Evolutionary conservation across 2,329 filamentous ascomycete genomes (phyloP).

Genomic region (Bipolaris sorokiniana): DNA sequence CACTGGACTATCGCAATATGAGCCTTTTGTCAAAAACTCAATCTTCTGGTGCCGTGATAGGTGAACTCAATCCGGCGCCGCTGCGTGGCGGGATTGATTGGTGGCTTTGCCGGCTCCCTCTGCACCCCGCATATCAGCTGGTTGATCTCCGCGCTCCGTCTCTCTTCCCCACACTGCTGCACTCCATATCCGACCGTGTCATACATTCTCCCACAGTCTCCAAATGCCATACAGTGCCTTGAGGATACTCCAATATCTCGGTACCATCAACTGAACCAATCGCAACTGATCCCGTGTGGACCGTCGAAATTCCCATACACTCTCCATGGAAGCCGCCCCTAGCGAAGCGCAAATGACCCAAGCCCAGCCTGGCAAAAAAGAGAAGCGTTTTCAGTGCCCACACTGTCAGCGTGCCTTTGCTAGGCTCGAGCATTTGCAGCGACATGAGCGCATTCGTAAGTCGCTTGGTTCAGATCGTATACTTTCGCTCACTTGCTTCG

Average conservation of each 20-base stretch:
- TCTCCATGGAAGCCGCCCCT: slow-evolving; percentile 30
- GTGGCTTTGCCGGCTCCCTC: slow-evolving; percentile 10
- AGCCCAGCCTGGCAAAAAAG: slow-evolving; percentile 39
- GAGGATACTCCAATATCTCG: slow-evolving; percentile 7
- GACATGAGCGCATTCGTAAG: slow-evolving; percentile 51
- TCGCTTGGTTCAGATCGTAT: not conserved
- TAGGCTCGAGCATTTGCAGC: slow-evolving; percentile 51
- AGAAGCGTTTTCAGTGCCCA: slow-evolving; percentile 44
- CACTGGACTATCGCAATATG: not conserved
- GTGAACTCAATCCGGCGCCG: not conserved
- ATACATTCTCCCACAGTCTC: slow-evolving; percentile 13
- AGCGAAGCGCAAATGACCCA: slow-evolving; percentile 22
- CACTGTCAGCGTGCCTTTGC: slow-evolving; percentile 45
- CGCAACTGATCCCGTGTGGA: slow-evolving; percentile 5
- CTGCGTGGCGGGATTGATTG: slow-evolving; percentile 8
- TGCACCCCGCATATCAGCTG: slow-evolving; percentile 29
- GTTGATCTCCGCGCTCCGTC: slow-evolving; percentile 15
- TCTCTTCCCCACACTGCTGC: slow-evolving; percentile 32
- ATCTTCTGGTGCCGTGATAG: not conserved
- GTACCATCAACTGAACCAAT: slow-evolving; percentile 2
- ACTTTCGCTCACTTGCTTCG: slow-evolving; percentile 17
- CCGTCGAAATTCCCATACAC: slow-evolving; percentile 6
- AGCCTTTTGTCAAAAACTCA: not conserved
- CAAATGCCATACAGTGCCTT: slow-evolving; percentile 14
- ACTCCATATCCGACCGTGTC: slow-evolving; percentile 20